phyloP scores from a whole-genome alignment of 2,329 filamentous ascomycete genomes.

The Lecanicillium sp. region DNA sequence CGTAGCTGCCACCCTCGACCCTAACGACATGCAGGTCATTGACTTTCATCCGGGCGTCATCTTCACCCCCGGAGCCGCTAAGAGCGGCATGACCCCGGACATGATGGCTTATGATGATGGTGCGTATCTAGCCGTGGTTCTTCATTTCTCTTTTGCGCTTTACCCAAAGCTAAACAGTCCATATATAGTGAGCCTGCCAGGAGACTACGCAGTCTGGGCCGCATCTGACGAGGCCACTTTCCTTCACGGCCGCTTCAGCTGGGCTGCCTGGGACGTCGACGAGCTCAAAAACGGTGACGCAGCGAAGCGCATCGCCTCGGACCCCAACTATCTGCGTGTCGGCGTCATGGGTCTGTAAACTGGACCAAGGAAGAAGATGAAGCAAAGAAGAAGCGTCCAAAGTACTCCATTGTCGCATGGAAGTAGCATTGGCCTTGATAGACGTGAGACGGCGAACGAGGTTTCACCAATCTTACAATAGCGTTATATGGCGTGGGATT shows the following conservation, averaged over 20 bases:
- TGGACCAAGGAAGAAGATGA: too few relatives aligned
- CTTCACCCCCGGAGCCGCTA: slow-evolving; percentile 25
- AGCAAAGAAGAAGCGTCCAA: too few relatives aligned
- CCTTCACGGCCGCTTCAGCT: slow-evolving; percentile 40
- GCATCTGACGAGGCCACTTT: slow-evolving; percentile 38
- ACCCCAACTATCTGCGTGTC: slow-evolving; percentile 21
- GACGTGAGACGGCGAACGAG: too few relatives aligned
- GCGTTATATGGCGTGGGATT: too few relatives aligned
- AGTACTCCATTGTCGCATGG: too few relatives aligned
- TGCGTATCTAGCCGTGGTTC: background rate
- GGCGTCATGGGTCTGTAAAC: slow-evolving; percentile 19
- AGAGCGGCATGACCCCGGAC: slow-evolving; percentile 19
- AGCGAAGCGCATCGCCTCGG: slow-evolving; percentile 13
- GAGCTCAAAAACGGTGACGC: slow-evolving; percentile 27
- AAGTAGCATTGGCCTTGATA: too few relatives aligned
- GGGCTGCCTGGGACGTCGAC: slow-evolving; percentile 46
- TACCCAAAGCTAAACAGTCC: too few relatives aligned
- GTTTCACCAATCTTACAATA: too few relatives aligned
- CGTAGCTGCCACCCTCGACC: slow-evolving; percentile 27
- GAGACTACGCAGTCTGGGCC: slow-evolving; percentile 38
- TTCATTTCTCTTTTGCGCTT: too few relatives aligned
- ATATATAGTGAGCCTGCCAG: slow-evolving; percentile 31
- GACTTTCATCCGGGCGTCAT: slow-evolving; percentile 36
- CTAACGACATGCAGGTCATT: slow-evolving; percentile 32
- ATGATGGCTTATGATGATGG: slow-evolving; percentile 23